Evolutionary conservation across 345 rosid species (phyloP).

Genomic region (Atalantia buxifolia): DNA sequence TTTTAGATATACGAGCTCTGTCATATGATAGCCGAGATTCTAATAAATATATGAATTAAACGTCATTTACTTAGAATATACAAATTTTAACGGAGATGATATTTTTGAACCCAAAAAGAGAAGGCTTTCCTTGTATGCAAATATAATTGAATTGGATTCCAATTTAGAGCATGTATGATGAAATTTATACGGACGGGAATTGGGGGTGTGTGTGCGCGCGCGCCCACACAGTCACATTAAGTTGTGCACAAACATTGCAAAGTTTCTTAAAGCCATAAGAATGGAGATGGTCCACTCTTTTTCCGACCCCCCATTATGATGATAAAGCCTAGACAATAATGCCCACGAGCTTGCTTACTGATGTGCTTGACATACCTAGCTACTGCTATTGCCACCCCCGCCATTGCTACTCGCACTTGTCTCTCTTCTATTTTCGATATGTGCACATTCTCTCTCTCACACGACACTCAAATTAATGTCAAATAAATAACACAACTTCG

Average conservation of each 20-base stretch:
- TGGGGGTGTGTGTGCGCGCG: no score
- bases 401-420: not conserved
- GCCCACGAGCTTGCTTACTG: not conserved
- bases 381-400: not conserved
- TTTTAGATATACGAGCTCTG: no score
- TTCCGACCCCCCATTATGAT: not conserved
- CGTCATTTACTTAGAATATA: no score
- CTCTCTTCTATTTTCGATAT: no score
- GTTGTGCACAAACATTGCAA: not conserved
- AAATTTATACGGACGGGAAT: not conserved
- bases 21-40: no score
- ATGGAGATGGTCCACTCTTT: slow-evolving; percentile 1
- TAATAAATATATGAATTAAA: no score
- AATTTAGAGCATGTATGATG: not conserved
- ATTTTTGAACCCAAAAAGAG: no score
- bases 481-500: not conserved
- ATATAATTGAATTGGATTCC: not conserved
- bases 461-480: no score
- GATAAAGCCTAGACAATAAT: not conserved
- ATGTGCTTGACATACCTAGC: no score
- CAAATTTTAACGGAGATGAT: no score
- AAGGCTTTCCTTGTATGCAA: no score
- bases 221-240: not conserved
- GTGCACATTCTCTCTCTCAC: no score
- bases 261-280: not conserved